Evolutionary conservation across 495 filamentous ascomycete species (phyloP), one percentile per base, ranked within the genome.

Genomic region (Cairneyella variabilis): DNA sequence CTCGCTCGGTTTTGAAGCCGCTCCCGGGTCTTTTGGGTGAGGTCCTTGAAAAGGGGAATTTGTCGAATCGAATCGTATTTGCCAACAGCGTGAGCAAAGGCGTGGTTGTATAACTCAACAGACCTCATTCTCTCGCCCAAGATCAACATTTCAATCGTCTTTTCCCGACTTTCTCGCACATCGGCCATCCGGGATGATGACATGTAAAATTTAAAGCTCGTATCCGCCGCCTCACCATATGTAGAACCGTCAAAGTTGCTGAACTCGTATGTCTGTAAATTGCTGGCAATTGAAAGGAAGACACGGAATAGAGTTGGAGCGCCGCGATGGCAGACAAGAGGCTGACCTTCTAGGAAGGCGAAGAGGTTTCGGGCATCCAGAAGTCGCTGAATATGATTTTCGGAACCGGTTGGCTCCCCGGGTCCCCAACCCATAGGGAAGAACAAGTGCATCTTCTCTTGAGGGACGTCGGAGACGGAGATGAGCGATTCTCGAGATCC

Each of bases 21-120:
- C 54, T 89, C 86, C 32, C 82, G 81, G 0, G 91, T 96, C 42
- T 76, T 74, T 3, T 74, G 66, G 26, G 82, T 84, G 39, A 98
- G 83, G 37, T 86, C 69, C 17, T 75, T 67, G 58, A 78, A 89
- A 34, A 91, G 82, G 0, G 84, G 79, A 32, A 91, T 67, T 20
- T 81, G 76, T 38, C 82, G 74, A 36, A 97, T 71, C 34, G 83
- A 81, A 8, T 89, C 83, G 61, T 91, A 87, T 66, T 93, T 93
- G 22, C 93, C 93, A 12, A 89, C 90, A n/a, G 84, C 89, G 67
- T 98, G 93, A 8, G 91, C 77, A 60, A 96, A 98, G 5, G 86
- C 91, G 63, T 97, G 91, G 53, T 88, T 86, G 62, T 93, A 98
- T 10, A 98, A 78, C 14, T 80, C 76, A 65, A 82, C 84, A 43